These are phyloP conservation scores for Metschnikowia sp. DNA, from an alignment of 805 yeast species.

Conservation along the genomic window DNA sequence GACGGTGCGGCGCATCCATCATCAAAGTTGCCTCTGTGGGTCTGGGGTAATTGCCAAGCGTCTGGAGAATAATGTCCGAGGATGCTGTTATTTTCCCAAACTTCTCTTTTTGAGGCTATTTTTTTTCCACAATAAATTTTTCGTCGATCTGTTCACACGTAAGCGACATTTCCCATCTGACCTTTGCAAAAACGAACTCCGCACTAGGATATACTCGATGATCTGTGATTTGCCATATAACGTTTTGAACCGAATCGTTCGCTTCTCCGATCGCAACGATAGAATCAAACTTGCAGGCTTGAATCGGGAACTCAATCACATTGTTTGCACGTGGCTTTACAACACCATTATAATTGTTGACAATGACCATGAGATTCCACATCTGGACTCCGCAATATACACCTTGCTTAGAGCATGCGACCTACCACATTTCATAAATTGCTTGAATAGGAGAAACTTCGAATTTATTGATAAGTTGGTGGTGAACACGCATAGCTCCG, in stretches of 20 bases:
- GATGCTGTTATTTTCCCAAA: background rate
- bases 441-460: slow-evolving; percentile 14
- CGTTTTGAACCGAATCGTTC: slow-evolving; percentile 12
- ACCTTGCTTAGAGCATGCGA: slow-evolving; percentile 11
- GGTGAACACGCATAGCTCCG: slow-evolving; percentile 20
- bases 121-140: too few species aligned
- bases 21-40: background rate
- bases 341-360: slow-evolving; percentile 17
- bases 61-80: slow-evolving; percentile 6
- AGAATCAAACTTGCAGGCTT: slow-evolving; percentile 12
- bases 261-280: slow-evolving; percentile 2
- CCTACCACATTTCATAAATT: slow-evolving; percentile 12
- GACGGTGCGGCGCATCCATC: background rate
- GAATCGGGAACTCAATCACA: slow-evolving; percentile 10
- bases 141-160: too few species aligned
- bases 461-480: slow-evolving; percentile 15
- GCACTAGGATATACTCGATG: background rate
- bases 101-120: too few species aligned
- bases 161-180: too few species aligned
- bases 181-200: too few species aligned
- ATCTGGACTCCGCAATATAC: background rate
- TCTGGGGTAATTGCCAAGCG: slow-evolving; percentile 1
- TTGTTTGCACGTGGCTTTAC: slow-evolving; percentile 16
- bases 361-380: slow-evolving; percentile 1
- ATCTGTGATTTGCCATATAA: slow-evolving; percentile 11